Evolutionary conservation across 2,329 filamentous ascomycete genomes (phyloP), one percentile per base, ranked within the genome.

Genomic region (Penicillium sp.): DNA sequence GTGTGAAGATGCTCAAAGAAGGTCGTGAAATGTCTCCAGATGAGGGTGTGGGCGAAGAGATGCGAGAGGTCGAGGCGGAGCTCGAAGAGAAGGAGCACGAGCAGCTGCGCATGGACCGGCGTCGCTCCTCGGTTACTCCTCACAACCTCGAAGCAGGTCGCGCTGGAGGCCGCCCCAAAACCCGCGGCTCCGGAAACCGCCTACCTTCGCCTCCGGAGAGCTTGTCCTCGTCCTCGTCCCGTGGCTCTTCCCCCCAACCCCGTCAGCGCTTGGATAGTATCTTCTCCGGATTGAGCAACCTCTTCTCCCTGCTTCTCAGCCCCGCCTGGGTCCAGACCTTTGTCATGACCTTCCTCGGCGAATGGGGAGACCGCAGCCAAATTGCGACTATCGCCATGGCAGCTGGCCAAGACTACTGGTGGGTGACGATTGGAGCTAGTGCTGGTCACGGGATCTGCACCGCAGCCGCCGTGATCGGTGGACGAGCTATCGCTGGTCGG

Each of bases 311-410:
- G 6, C 78, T 98, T 4, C 77, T 98, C 34, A 95, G 88, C 69
- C 93, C 93, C 1, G 93, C 90, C 0, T 98, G 93, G 93, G 93
- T 98, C 13, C 91, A 97, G 72, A 98, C 93, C 0, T 98, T 98
- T 66, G 81, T 94, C 61, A 98, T 98, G 93, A 98, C 93, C 2
- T 98, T 98, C 72, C 74, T 98, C 28, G 93, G 93, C 35, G 93
- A 98, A 69, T 98, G 93, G 93, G 93, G 93, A 50, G 93, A 98
- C 64, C 83, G 93, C 59, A 95, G 88, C 67, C 93, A 98, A 73
- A 97, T 98, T 63, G 93, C 93, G 21, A 98, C 93, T 0, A 95
- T 98, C 65, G 93, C 93, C 47, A 98, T 98, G 93, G 93, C 93
- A 43, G 91, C 93, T 31, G 93, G 93, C 19, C 88, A 95, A 69